Evolutionary conservation across 202 grass and related monocot species (phyloP).

Genomic region (Zizania palustris): DNA sequence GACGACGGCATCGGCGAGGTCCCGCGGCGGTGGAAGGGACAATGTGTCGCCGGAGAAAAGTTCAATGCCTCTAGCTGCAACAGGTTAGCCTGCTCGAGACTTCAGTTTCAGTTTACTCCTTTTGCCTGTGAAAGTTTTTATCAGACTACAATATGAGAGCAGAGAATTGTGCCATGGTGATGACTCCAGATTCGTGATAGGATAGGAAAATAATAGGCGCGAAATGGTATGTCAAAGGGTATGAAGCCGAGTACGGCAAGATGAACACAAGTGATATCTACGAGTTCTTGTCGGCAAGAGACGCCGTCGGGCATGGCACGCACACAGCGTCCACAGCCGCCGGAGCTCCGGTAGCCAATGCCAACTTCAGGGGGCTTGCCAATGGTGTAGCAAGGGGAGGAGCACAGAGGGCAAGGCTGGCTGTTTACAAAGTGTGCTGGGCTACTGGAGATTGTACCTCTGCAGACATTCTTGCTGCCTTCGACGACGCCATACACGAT

Average conservation of each 20-base stretch:
- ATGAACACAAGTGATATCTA: conserved; percentile 70
- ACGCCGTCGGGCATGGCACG: conserved; percentile 75
- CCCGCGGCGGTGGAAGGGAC: conserved; percentile 78
- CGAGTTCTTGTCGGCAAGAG: conserved; percentile 82
- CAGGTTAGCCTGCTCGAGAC: conserved; percentile 51
- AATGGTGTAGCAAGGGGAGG: conserved; percentile 84
- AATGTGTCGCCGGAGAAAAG: conserved; percentile 72
- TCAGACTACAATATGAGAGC: conserved; percentile 1
- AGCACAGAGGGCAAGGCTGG: conserved; percentile 68
- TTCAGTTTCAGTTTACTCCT: background rate
- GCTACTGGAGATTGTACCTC: conserved; percentile 79
- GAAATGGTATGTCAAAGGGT: conserved; percentile 89
- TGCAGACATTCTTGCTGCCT: conserved; percentile 89
- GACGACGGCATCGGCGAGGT: conserved; percentile 70
- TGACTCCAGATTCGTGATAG: conserved; percentile 70
- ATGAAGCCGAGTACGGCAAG: conserved; percentile 88
- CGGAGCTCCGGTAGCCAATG: conserved; percentile 61
- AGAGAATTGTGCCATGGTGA: conserved; percentile 29
- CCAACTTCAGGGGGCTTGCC: conserved; percentile 80
- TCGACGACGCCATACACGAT: conserved; percentile 88
- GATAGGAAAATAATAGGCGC: conserved; percentile 99
- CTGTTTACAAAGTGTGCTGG: conserved; percentile 97
- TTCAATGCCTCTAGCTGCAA: conserved; percentile 89
- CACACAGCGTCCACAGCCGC: conserved; percentile 92
- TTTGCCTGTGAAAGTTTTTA: conserved; percentile 23